A percentile compares a stretch with the other conserved stretches of the same genome.
phyloP scores from a whole-genome alignment of 345 rosid genomes.

The Populus simonii region DNA sequence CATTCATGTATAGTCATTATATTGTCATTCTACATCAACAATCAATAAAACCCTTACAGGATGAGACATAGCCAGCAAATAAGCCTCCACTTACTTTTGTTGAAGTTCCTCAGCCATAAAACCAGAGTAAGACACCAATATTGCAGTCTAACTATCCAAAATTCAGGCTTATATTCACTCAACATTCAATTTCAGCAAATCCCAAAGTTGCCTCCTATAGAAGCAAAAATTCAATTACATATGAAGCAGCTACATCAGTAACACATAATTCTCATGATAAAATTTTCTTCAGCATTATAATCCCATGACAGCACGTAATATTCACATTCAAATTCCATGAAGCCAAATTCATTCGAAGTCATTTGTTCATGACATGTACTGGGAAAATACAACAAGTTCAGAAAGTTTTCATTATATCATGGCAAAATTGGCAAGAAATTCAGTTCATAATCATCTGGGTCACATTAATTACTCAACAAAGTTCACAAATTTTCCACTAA shows the following conservation, averaged over 20 bases:
- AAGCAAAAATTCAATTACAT: background rate
- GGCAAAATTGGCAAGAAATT: constrained; percentile 11
- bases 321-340: background rate
- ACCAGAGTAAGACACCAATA: background rate
- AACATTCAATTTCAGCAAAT: background rate
- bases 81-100: background rate
- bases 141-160: background rate
- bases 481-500: constrained; percentile 2
- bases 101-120: background rate
- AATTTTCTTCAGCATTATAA: background rate
- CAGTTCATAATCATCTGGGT: constrained; percentile 1
- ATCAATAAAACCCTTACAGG: background rate
- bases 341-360: background rate
- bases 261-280: background rate
- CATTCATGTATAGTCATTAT: background rate
- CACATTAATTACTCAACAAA: background rate
- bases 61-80: background rate
- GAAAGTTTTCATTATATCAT: constrained; percentile 10
- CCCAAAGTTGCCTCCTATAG: background rate
- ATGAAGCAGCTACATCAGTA: background rate
- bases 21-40: background rate
- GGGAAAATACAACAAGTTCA: constrained; percentile 1
- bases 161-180: background rate
- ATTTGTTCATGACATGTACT: background rate
- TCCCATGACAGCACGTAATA: background rate